Conservation (phyloP, 1,284 basidiomycete genomes). For the Ustilago cynodontis region DNA sequence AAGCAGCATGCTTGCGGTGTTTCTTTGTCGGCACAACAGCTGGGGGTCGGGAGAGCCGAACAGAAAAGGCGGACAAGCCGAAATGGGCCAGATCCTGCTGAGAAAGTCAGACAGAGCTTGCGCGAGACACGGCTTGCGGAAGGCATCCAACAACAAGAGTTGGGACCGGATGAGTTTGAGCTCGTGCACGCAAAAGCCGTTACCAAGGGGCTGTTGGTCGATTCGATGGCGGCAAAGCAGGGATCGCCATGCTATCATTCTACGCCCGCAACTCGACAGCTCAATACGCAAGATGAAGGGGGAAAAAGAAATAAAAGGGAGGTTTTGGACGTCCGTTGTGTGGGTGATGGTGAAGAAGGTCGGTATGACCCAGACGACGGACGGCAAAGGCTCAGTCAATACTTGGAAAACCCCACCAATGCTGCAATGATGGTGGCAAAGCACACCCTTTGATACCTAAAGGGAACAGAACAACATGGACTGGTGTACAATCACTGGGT, state of each 20-base stretch:
- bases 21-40: not conserved
- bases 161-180: not conserved
- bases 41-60: conserved; percentile 7
- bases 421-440: too few species aligned
- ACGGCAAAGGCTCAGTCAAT: too few species aligned
- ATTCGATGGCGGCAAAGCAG: conserved; percentile 1
- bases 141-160: not conserved
- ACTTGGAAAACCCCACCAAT: too few species aligned
- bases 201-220: too few species aligned
- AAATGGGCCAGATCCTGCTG: not conserved
- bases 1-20: not conserved
- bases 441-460: too few species aligned
- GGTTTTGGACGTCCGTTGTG: too few species aligned
- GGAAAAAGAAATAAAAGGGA: not conserved
- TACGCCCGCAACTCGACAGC: not conserved
- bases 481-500: too few species aligned
- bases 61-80: not conserved
- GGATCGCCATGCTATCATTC: conserved; percentile 8
- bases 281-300: not conserved
- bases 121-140: conserved; percentile 23
- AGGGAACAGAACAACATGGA: too few species aligned
- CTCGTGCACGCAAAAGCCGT: conserved; percentile 2
- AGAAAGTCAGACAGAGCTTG: not conserved
- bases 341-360: too few species aligned
- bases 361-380: too few species aligned